Evolutionary conservation across 352 stramenopile species (phyloP).

Genomic region (Poterioochromonas sp.): DNA sequence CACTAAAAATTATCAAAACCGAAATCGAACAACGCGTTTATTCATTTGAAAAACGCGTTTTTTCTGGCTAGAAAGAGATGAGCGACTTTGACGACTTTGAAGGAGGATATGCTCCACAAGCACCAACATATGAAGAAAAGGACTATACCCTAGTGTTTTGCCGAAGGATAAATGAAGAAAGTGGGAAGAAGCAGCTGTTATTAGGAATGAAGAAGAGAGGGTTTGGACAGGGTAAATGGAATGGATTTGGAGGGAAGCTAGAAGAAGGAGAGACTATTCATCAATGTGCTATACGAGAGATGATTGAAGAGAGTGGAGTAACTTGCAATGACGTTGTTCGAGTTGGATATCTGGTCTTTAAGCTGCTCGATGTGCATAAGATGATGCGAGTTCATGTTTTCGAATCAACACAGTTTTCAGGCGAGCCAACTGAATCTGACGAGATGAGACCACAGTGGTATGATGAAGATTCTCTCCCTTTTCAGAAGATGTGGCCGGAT

Average conservation of each 20-base stretch:
- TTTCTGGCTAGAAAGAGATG: no score
- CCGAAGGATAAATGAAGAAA: conserved; percentile 5
- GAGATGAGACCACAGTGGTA: conserved; percentile 77
- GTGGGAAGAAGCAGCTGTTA: conserved; percentile 53
- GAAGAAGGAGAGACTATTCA: conserved; percentile 54
- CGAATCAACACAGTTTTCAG: conserved; percentile 53
- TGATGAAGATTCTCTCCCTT: conserved; percentile 55
- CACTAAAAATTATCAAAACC: no score
- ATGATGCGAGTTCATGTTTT: conserved; percentile 59
- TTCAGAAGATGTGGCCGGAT: conserved; percentile 70
- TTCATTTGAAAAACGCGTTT: no score
- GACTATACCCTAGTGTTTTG: conserved; percentile 45
- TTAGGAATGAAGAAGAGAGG: conserved; percentile 68
- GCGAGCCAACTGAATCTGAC: conserved; percentile 64
- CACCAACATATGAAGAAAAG: no score
- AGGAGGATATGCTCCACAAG: not conserved
- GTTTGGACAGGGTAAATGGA: conserved; percentile 74
- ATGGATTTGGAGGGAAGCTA: conserved; percentile 78
- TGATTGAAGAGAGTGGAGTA: conserved; percentile 60
- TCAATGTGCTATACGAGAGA: conserved; percentile 44
- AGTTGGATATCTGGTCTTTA: conserved; percentile 37
- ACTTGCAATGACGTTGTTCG: conserved; percentile 27
- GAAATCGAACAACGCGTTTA: no score
- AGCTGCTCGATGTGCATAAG: conserved; percentile 37
- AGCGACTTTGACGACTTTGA: no score